Base-by-base conservation (phyloP, 805 yeast genomes). In the Scheffersomyces amazonensis region DNA sequence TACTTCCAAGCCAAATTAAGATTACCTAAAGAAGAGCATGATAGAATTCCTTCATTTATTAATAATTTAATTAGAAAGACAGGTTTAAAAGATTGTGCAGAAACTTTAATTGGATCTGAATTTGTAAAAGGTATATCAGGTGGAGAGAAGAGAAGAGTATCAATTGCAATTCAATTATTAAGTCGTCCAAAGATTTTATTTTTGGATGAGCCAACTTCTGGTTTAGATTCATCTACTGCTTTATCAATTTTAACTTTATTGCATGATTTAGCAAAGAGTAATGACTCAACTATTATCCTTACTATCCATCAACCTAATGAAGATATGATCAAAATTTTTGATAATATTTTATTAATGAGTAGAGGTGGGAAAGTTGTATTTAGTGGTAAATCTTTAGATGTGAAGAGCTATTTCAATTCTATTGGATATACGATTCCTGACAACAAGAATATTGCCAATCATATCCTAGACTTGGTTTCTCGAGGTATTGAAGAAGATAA, bases 281-380 rank as follows among this genome's bases (percentile, higher is more conserved):
- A 81, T 4, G 78, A 81, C 12, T 84, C 95, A 0, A 71, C 88
- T 10, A 73, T 87, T 18, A 61, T 75, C 44, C 56, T 81, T 38
- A 86, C 95, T 0, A 84, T 87, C 36, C 95, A 87, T 56, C 96
- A 87, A 52, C 95, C 96, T 1, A 75, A 86, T 45, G 75, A 76
- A 19, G 83, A 77, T 42, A 61, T 84, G 44, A 79, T 84, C 50
- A 57, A 69, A 15, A 62, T 64, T 39, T 85, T 87, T 63, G 91
- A 87, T 4, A 74, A 83, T 11, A 69, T 87, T 11, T 60, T 86
- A 25, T 59, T 87, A 28, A 63, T 88, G 16, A 86, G 89, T 0
- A 81, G 80, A 55, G 86, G 89, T 29, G 89, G 90, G 5, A 53
- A 59, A 21, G 87, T 80, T 17, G 80, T 82, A 3, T 87, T 75